A percentile compares a stretch with the other conserved stretches of the same genome.
phyloP scores from a whole-genome alignment of 2,329 filamentous ascomycete species.

The Neophaeococcomyces aloes region DNA sequence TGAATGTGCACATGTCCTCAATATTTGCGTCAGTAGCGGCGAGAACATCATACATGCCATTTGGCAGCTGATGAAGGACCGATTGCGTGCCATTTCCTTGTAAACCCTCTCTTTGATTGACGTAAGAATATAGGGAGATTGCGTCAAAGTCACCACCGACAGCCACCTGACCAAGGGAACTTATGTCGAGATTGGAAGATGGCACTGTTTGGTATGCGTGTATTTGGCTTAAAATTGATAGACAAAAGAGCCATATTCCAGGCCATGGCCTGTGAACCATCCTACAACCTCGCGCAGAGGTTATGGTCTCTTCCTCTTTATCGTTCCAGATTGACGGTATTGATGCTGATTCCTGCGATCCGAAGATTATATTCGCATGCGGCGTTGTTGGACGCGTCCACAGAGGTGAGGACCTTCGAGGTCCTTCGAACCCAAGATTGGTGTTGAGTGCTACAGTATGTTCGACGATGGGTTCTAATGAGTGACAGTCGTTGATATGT shows the following conservation, averaged over 20 bases:
- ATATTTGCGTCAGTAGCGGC: constrained; percentile 74
- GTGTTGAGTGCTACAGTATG: not conserved
- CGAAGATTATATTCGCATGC: not conserved
- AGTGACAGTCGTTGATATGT: constrained; percentile 19
- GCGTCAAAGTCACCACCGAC: constrained; percentile 83
- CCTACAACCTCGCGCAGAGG: constrained; percentile 4
- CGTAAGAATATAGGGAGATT: constrained; percentile 78
- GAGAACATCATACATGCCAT: constrained; percentile 68
- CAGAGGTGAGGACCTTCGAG: not conserved
- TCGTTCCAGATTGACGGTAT: constrained; percentile 1
- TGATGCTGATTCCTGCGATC: not conserved
- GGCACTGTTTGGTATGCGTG: constrained; percentile 39
- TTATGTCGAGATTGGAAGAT: constrained; percentile 65
- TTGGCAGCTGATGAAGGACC: constrained; percentile 70
- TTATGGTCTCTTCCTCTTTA: not conserved
- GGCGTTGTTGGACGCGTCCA: not conserved
- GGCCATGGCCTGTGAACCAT: constrained; percentile 2
- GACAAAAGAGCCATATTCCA: constrained; percentile 5
- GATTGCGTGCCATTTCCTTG: constrained; percentile 69
- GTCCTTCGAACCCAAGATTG: constrained; percentile 10
- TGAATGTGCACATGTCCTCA: constrained; percentile 74
- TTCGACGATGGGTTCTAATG: constrained; percentile 19
- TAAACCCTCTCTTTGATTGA: constrained; percentile 62
- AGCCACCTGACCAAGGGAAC: constrained; percentile 67
- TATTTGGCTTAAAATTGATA: not conserved